Percentiles rank a stretch among this genome's conserved stretches.
Conservation (phyloP, 495 filamentous ascomycete species). For the Echria macrotheca region DNA sequence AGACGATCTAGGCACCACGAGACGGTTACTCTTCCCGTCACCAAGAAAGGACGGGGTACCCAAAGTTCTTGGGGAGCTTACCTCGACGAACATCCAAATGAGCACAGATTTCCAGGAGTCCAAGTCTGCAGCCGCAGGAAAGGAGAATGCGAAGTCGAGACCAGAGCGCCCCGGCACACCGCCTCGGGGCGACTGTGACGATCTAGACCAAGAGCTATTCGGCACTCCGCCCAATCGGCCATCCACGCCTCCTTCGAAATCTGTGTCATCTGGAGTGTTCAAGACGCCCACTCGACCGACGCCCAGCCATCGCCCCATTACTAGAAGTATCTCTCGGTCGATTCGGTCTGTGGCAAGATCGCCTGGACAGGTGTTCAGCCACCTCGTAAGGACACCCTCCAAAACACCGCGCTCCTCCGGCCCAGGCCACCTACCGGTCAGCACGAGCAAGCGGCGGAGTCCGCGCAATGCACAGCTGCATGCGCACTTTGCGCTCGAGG, state of each 20-base stretch:
- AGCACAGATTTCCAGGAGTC: constrained; percentile 25
- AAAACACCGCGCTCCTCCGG: constrained; percentile 33
- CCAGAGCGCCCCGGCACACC: constrained; percentile 19
- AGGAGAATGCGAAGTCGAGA: constrained; percentile 30
- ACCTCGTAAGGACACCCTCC: constrained; percentile 39
- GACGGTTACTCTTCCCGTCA: constrained; percentile 76
- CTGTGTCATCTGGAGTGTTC: constrained; percentile 38
- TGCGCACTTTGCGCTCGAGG: constrained; percentile 27
- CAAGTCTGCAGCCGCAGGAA: constrained; percentile 35
- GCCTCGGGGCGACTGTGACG: constrained; percentile 34
- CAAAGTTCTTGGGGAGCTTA: constrained; percentile 54
- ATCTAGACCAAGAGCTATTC: constrained; percentile 55
- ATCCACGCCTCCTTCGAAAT: constrained; percentile 58
- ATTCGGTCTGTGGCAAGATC: constrained; percentile 40
- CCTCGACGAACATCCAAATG: constrained; percentile 51
- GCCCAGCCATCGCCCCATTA: constrained; percentile 52
- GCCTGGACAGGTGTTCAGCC: constrained; percentile 24
- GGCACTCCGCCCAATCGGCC: constrained; percentile 45
- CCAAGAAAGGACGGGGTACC: constrained; percentile 54
- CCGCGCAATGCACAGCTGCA: constrained; percentile 31
- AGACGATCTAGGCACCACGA: constrained; percentile 56
- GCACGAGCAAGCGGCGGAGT: constrained; percentile 32
- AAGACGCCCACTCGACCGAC: constrained; percentile 55
- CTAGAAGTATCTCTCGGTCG: constrained; percentile 50
- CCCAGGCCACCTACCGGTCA: constrained; percentile 20